Evolutionary conservation across 2,329 filamentous ascomycete genomes (phyloP).

Genomic region (Colletotrichum godetiae): DNA sequence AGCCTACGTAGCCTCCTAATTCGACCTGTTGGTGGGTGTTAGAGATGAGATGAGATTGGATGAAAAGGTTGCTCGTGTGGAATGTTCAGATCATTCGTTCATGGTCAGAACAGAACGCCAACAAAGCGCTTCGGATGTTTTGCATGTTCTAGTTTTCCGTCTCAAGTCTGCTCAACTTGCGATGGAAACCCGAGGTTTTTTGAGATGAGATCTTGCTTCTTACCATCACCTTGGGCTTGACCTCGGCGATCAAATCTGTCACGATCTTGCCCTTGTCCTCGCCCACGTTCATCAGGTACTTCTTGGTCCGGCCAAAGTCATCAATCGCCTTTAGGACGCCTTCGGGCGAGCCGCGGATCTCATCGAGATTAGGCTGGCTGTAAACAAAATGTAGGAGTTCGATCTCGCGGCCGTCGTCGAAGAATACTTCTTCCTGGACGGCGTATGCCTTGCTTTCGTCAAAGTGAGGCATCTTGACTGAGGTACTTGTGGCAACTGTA

Average conservation of each 20-base stretch:
- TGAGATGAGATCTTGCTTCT: conserved; percentile 24
- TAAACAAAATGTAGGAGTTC: conserved; percentile 79
- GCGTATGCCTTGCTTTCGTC: conserved; percentile 52
- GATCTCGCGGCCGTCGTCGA: conserved; percentile 79
- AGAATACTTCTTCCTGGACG: conserved; percentile 57
- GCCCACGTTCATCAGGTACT: conserved; percentile 85
- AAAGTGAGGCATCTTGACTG: conserved; percentile 41
- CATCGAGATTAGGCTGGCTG: conserved; percentile 67
- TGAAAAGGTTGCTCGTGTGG: background rate
- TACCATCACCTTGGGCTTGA: conserved; percentile 75
- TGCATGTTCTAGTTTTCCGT: no score
- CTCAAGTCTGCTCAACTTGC: background rate
- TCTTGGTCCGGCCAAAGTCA: conserved; percentile 69
- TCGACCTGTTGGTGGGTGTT: conserved; percentile 63
- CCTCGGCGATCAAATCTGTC: conserved; percentile 72
- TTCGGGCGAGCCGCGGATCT: conserved; percentile 72
- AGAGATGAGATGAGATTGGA: background rate
- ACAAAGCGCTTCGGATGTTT: background rate
- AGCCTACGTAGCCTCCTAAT: conserved; percentile 84
- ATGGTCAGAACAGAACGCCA: background rate
- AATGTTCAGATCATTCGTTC: no score
- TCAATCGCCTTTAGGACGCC: conserved; percentile 77
- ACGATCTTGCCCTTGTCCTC: conserved; percentile 80
- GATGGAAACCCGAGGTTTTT: background rate
- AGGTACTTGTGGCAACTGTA: no score